Base-by-base conservation (phyloP, 2,329 filamentous ascomycete species). In the Colletotrichum sublineola region DNA sequence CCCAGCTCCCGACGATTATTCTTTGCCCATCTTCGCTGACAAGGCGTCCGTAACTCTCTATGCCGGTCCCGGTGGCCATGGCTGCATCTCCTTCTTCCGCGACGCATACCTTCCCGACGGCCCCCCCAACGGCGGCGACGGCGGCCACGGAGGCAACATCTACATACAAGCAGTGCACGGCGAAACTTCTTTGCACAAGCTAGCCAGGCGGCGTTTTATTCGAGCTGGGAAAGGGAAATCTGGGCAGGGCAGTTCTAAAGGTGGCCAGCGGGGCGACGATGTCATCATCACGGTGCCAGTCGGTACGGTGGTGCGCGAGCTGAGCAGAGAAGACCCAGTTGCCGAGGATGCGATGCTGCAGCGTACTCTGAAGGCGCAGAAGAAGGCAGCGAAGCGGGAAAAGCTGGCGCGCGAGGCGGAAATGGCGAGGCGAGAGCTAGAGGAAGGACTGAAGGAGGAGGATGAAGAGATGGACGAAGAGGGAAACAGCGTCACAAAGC, bases 121-220 rank as follows among this genome's bases (percentile, higher is more conserved):
- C 0, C 96, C 96, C 14, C 90, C 96, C 12, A 98, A 99, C 81
- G 96, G 96, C 61, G 96, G 96, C 72, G 95, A 99, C 79, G 96
- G 96, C 53, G 96, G 96, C 5, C 93, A 91, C 68, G 96, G 96
- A 74, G 96, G 96, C 50, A 97, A 93, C 77, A 87, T 99, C 75
- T 98, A 97, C 81, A 97, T 99, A 70, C 96, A 98, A 82, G 95
- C 96, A 9, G 91, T 97, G 1, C 91, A 93, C 67, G 94, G 95
- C 71, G 93, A 98, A 82, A 98, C 95, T 0, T 97, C 94, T 65
- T 84, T 99, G 73, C 95, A 98, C 83, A 98, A 98, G 83, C 86
- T 99, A 12, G 92, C 94, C 1, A 88, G 96, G 52, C 87, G 92
- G 76, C 91, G 94, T 2, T 89, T 94, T 67, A 82, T 96, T 63